Percentiles rank a stretch among this genome's conserved stretches.
Evolutionary conservation across 352 stramenopile genomes (phyloP).

Genomic region (Globisporangium takayamanum): DNA sequence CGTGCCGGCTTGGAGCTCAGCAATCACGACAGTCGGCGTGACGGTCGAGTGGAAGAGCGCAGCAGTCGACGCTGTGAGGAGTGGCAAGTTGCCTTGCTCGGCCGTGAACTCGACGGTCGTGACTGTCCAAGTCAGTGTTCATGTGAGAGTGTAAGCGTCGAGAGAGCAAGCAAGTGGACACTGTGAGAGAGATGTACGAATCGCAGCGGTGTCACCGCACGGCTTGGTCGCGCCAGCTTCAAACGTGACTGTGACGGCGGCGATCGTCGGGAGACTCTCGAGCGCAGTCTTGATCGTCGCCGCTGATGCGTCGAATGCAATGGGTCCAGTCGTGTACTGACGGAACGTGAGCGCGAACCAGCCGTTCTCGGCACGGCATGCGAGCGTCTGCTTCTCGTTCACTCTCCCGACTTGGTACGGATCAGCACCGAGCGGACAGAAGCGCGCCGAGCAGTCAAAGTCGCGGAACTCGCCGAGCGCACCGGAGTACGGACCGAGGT

Average conservation of each 20-base stretch:
- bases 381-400: conserved; percentile 65
- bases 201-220: conserved; percentile 27
- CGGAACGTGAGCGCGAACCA: conserved; percentile 71
- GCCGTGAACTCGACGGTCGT: conserved; percentile 64
- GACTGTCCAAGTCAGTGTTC: conserved; percentile 14
- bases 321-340: conserved; percentile 44
- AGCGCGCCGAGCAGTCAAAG: conserved; percentile 70
- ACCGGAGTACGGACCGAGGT: conserved; percentile 59
- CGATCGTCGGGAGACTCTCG: conserved; percentile 46
- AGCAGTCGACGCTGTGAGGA: conserved; percentile 27
- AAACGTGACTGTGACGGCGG: conserved; percentile 52
- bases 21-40: conserved; percentile 22
- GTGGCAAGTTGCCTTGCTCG: conserved; percentile 54
- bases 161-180: background rate
- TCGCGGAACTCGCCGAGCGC: conserved; percentile 44
- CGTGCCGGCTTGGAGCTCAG: conserved; percentile 44
- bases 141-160: background rate
- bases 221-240: conserved; percentile 17
- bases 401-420: conserved; percentile 59
- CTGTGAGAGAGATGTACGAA: conserved; percentile 25
- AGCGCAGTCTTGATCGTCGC: conserved; percentile 43
- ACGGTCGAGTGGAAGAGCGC: conserved; percentile 32
- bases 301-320: conserved; percentile 36
- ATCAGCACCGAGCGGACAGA: conserved; percentile 87
- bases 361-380: conserved; percentile 43